Evolutionary conservation across 2,329 filamentous ascomycete genomes (phyloP), one percentile per base, ranked within the genome.

Genomic region (Aspergillus oerlinghausenensis): DNA sequence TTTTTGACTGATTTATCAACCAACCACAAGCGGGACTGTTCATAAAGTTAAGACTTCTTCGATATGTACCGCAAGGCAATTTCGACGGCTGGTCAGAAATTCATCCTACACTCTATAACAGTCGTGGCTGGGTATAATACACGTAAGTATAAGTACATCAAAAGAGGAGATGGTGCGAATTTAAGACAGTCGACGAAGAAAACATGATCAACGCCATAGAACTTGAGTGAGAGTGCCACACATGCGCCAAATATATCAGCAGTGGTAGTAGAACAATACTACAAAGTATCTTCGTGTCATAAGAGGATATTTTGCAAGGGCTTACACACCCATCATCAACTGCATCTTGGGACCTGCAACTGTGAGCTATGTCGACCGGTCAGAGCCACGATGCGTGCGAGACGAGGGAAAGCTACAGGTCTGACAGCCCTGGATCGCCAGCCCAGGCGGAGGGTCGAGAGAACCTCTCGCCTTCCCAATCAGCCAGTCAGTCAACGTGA

Each of bases 401-500:
- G 29, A 21, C 26, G 21, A 23, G 3, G 23, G n/a, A 8, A 23
- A 51, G 29, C 32, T 19, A 26, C 52, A 55, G 14, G 21, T 49
- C 54, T 65, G 56, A 40, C 58, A 68, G n/a, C 61, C 63, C 45
- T 66, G 64, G 38, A 71, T 65, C 1, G 66, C 66, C 49, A 74
- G 56, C 14, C 67, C 65, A 17, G 71, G 67, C 26, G 61, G 51
- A 3, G 71, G 69, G 49, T 70, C 69, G 35, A 70, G 56, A 21
- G 72, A 74, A 45, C 81, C 82, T 70, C 81, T 83, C 63, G 92
- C 88, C 51, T 88, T 88, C 2, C 92, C 92, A 42, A 97, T 80
- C 61, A 99, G 76, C 93, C 94, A 97, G 71, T 99, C 94, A 17
- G 94, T 97, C 63, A 97, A 78, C 14, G 89, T 92, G 17, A 97